Evolutionary conservation across 352 stramenopile genomes (phyloP).

Genomic region (Saprolegnia diclina): DNA sequence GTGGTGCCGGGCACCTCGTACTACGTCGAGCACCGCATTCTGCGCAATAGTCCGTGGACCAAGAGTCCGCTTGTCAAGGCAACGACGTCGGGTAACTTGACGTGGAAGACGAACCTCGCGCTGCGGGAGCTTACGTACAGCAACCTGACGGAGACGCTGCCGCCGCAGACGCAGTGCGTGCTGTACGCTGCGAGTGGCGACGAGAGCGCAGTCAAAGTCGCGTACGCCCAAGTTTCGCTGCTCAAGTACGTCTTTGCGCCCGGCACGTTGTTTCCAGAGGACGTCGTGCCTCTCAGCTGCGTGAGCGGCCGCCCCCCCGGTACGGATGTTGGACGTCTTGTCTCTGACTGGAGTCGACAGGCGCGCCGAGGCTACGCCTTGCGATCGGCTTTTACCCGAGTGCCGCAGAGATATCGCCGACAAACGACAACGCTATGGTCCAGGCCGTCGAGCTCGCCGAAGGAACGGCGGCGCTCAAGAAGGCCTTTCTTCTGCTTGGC

Average conservation of each 20-base stretch:
- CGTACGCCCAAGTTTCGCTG: conserved; percentile 14
- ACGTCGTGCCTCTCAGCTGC: conserved; percentile 10
- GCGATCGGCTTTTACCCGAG: neutral
- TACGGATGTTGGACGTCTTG: neutral
- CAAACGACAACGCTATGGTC: conserved; percentile 25
- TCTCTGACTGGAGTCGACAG: neutral
- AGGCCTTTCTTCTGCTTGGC: conserved; percentile 37
- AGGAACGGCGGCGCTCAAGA: conserved; percentile 41
- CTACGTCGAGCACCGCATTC: conserved; percentile 16
- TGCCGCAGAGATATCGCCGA: neutral
- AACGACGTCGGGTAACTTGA: neutral
- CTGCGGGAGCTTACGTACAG: conserved; percentile 10
- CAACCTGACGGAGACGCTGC: conserved; percentile 9
- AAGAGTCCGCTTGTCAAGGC: conserved; percentile 1
- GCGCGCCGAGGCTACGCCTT: neutral
- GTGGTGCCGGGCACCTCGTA: neutral
- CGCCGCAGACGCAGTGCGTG: conserved; percentile 14
- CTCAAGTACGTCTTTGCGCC: conserved; percentile 17
- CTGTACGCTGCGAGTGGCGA: neutral
- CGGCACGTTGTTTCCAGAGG: neutral
- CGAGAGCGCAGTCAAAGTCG: conserved; percentile 10
- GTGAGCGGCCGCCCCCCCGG: neutral
- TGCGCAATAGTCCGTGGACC: conserved; percentile 24
- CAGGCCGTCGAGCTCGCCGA: conserved; percentile 35
- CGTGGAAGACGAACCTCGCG: neutral